Evolutionary conservation across 1,284 basidiomycete genomes (phyloP), one percentile per base, ranked within the genome.

Genomic region (Erythrobasidium hasegawianum): DNA sequence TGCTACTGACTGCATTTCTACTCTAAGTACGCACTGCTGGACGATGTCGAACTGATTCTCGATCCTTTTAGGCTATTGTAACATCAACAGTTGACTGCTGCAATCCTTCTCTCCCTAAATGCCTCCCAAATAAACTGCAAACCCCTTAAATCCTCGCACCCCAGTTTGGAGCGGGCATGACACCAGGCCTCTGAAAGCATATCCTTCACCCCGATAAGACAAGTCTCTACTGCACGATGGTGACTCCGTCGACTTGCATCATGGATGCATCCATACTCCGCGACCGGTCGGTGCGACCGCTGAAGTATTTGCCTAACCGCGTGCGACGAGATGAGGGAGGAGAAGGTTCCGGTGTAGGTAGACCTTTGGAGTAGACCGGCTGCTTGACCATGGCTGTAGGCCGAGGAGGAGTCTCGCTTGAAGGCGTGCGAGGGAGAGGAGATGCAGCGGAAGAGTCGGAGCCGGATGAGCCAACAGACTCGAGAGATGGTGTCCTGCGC

Each of bases 291-390:
- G 61, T 57, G 20, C 61, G 61, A 20, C 61, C 61, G 16, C 61
- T 22, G 41, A 65, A 65, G 56, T 65, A 65, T 33, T 65, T 57
- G 55, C 62, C 55, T 45, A 65, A 22, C 1, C 62, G 53, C 11
- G 41, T 49, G 47, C 62, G 62, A n/a, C 62, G 62, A n/a, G 55
- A 33, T 8, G 50, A 20, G 49, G 61, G 53, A 29, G 68, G 68
- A 16, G 62, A 66, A 8, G 62, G 57, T 56, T 59, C 62, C 41
- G 68, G 68, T 18, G 68, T 65, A n/a, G 68, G 68, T 4, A 69
- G 50, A 39, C 62, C 62, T 45, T 57, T 65, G 11, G 56, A 57
- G 33, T 57, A 53, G 18, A 16, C 29, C 11, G 52, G 22, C 38
- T 62, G 47, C 50, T 58, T 24, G 27, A 49, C 41, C 10, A 47